Evolutionary conservation across 1,284 basidiomycete species (phyloP).

Genomic region (Farysia itapuensis): DNA sequence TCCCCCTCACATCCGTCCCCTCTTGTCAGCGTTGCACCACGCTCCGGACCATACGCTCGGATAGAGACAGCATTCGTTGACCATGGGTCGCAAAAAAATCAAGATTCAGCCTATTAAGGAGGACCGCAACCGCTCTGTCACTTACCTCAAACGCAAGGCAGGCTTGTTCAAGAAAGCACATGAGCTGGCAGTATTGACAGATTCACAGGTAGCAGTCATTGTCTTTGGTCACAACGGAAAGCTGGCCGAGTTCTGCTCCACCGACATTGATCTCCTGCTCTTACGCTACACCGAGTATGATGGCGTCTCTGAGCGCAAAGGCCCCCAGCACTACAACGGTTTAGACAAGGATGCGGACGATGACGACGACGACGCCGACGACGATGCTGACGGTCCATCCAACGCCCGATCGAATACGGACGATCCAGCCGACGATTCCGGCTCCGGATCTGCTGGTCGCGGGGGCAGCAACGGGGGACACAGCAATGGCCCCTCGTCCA

Average conservation of each 20-base stretch:
- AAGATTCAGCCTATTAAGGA: constrained; percentile 84
- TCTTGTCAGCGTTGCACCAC: too few species aligned
- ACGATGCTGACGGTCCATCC: constrained; percentile 1
- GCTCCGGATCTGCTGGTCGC: neutral
- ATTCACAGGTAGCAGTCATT: constrained; percentile 71
- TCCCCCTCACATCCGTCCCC: too few species aligned
- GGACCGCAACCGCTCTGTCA: constrained; percentile 85
- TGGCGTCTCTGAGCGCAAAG: constrained; percentile 28
- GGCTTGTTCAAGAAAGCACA: constrained; percentile 88
- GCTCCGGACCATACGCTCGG: too few species aligned
- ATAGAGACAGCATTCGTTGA: too few species aligned
- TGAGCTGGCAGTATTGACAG: constrained; percentile 77
- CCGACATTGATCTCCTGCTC: constrained; percentile 46
- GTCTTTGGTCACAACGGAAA: constrained; percentile 66
- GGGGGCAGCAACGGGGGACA: constrained; percentile 1
- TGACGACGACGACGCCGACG: constrained; percentile 19
- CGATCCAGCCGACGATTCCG: neutral
- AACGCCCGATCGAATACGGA: constrained; percentile 4
- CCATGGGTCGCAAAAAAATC: constrained; percentile 84
- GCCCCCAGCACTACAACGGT: constrained; percentile 29
- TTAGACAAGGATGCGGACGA: constrained; percentile 33
- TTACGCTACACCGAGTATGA: constrained; percentile 48
- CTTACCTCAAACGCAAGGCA: constrained; percentile 87
- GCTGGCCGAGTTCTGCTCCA: constrained; percentile 52
- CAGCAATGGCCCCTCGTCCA: neutral